Evolutionary conservation across 176 grass and related monocot genomes (phyloP).

Genomic region (Oryza brachyantha): DNA sequence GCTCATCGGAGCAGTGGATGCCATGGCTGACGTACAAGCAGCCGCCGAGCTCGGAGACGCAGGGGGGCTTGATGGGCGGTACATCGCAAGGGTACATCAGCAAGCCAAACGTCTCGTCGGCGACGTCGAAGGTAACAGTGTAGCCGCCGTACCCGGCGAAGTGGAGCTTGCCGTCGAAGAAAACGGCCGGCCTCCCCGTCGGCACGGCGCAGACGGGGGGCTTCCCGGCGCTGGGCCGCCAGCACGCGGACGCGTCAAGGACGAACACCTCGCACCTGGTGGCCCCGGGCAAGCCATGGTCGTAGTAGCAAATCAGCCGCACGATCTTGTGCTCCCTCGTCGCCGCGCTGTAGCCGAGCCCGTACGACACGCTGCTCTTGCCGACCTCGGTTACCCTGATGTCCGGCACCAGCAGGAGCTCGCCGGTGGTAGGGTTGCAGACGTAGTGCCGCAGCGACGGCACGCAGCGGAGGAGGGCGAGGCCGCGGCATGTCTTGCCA

Average conservation of each 20-base stretch:
- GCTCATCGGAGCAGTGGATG: too few relatives aligned
- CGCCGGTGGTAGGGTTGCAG: background rate
- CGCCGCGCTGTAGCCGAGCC: background rate
- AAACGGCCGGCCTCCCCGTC: background rate
- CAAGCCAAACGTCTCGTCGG: background rate
- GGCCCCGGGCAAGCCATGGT: background rate
- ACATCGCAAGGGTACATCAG: too few relatives aligned
- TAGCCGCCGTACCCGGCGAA: background rate
- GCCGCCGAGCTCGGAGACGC: too few relatives aligned
- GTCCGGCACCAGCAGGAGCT: background rate
- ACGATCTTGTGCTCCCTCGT: background rate
- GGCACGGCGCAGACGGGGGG: too few relatives aligned
- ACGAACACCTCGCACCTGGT: background rate
- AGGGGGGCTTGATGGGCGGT: too few relatives aligned
- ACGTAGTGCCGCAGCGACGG: background rate
- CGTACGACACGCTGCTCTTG: background rate
- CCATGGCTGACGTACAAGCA: background rate
- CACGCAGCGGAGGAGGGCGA: background rate
- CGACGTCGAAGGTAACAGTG: background rate
- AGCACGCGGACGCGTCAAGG: background rate
- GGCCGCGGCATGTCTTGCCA: background rate
- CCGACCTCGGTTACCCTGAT: background rate
- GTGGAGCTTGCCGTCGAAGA: conserved; percentile 4
- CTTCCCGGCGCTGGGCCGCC: background rate
- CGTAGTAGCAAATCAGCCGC: background rate